Percentiles rank a stretch among this genome's conserved stretches.
phyloP scores from a whole-genome alignment of 2,329 filamentous ascomycete species.

The Penicillium thymicola region DNA sequence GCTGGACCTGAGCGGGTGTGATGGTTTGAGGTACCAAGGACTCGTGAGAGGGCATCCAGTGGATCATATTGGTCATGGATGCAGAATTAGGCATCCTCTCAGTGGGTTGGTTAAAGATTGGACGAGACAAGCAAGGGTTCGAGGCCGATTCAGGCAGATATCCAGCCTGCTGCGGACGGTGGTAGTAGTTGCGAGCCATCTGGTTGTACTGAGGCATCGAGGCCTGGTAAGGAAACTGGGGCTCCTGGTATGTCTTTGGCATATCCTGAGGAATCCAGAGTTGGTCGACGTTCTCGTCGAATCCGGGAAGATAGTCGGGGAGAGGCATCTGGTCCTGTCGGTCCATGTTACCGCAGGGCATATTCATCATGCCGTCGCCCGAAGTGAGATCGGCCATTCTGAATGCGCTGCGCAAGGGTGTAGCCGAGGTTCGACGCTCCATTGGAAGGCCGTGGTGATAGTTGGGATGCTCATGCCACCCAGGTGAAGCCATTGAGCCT shows the following conservation, averaged over 20 bases:
- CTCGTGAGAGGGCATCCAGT: constrained; percentile 36
- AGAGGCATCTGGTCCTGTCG: constrained; percentile 35
- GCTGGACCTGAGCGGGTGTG: constrained; percentile 31
- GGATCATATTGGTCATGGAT: constrained; percentile 39
- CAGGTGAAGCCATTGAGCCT: constrained; percentile 35
- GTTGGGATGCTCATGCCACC: constrained; percentile 34
- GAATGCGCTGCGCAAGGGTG: constrained; percentile 36
- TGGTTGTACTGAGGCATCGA: constrained; percentile 35
- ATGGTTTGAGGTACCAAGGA: constrained; percentile 38
- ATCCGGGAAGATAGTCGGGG: constrained; percentile 36
- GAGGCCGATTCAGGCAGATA: constrained; percentile 40
- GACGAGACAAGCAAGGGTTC: constrained; percentile 39
- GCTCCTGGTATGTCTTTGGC: constrained; percentile 36
- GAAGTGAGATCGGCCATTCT: constrained; percentile 36
- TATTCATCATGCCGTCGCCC: constrained; percentile 32
- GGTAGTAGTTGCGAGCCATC: constrained; percentile 36
- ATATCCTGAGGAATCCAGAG: constrained; percentile 38
- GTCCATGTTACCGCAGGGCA: constrained; percentile 35
- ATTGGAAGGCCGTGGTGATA: constrained; percentile 32
- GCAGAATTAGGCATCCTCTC: constrained; percentile 35
- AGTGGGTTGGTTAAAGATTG: constrained; percentile 36
- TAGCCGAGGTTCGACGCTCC: constrained; percentile 26
- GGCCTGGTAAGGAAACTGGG: constrained; percentile 32
- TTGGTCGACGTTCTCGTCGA: constrained; percentile 39
- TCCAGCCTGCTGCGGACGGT: constrained; percentile 29